Conservation (phyloP, 805 yeast genomes). For the Tetrapisispora namnaoensis region DNA sequence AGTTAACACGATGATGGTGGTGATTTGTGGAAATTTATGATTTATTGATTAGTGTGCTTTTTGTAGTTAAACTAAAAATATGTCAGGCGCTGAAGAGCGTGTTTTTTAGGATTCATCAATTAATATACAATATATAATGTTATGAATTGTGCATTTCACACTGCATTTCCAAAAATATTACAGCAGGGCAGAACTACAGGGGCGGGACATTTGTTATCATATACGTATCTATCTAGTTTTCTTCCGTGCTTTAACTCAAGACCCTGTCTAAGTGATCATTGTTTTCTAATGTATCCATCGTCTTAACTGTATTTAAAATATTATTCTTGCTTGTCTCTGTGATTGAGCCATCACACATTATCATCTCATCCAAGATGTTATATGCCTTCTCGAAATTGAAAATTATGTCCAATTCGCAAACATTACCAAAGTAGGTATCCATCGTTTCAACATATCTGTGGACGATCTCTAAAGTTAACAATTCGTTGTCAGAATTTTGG, state of each 20-base stretch:
- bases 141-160: background rate
- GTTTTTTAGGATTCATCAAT: no score
- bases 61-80: no score
- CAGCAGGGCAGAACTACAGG: no score
- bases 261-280: conserved; percentile 52
- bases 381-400: conserved; percentile 94
- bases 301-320: conserved; percentile 63
- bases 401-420: conserved; percentile 91
- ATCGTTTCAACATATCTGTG: conserved; percentile 93
- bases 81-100: no score
- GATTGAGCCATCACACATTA: conserved; percentile 73
- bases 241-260: conserved; percentile 19
- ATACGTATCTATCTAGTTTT: background rate
- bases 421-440: conserved; percentile 93
- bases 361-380: conserved; percentile 78
- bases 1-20: no score
- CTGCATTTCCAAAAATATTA: background rate
- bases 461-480: conserved; percentile 72
- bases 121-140: no score
- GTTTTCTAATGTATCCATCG: conserved; percentile 80
- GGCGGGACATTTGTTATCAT: no score
- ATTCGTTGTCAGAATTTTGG: conserved; percentile 55
- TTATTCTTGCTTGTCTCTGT: conserved; percentile 78
- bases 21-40: no score
- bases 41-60: no score